Evolutionary conservation across 75 land plant genomes (phyloP), one percentile per base, ranked within the genome.

Genomic region (Ceratopteris richardii): DNA sequence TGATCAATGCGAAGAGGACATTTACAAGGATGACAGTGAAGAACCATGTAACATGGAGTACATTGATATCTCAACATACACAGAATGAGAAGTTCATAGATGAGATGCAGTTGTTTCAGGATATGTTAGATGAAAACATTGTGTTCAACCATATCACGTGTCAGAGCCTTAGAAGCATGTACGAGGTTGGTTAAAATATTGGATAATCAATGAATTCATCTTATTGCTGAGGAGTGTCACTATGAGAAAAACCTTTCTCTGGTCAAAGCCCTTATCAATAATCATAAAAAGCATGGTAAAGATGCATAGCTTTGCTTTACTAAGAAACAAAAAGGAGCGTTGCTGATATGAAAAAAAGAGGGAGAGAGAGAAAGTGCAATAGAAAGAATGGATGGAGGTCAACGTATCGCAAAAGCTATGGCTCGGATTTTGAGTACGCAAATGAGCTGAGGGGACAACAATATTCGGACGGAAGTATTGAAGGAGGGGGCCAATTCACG

Each of bases 241-340:
- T 58, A 21, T 33, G 53, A 56, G 33, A 43, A 57, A 46, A 63
- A 60, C 51, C 23, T 48, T 46, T 28, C 54, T 64, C 51, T 61
- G 0, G 77, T 54, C 56, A 79, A 69, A 66, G 64, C 66, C 0
- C 63, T 79, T 59, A 39, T 79, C 37, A 56, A 46, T 25, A 71
- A 66, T 62, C 69, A 66, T 51, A 12, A 25, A 54, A 62, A 48
- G 13, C 19, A 51, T 42, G 66, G 77, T n/a, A n/a, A n/a, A n/a
- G n/a, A n/a, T n/a, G n/a, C n/a, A n/a, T n/a, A n/a, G n/a, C n/a
- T n/a, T n/a, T n/a, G n/a, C n/a, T n/a, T n/a, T n/a, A n/a, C n/a
- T n/a, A n/a, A n/a, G n/a, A n/a, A n/a, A n/a, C n/a, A n/a, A n/a
- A n/a, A n/a, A n/a, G n/a, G n/a, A n/a, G n/a, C n/a, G n/a, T n/a